Evolutionary conservation across 345 rosid genomes (phyloP).

Genomic region (Moringa oleifera): DNA sequence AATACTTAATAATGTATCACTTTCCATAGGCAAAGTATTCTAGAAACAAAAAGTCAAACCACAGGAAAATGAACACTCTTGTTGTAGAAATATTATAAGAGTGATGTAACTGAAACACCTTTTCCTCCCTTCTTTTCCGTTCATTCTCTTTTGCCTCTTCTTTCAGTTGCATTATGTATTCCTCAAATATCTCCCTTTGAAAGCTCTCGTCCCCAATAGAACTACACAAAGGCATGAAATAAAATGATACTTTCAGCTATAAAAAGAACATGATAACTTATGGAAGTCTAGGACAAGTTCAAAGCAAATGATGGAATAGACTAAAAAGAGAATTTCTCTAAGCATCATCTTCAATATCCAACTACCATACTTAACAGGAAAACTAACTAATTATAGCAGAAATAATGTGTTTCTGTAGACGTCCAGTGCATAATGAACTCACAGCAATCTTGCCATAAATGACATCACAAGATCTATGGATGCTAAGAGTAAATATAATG

Average conservation of each 20-base stretch:
- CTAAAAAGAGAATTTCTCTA: background rate
- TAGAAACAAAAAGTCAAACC: background rate
- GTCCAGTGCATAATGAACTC: too few relatives aligned
- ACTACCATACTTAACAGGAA: background rate
- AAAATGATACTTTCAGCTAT: slow-evolving; percentile 4
- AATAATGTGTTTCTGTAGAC: background rate
- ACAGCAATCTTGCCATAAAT: background rate
- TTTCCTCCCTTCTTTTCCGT: slow-evolving; percentile 57
- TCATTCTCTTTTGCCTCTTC: slow-evolving; percentile 61
- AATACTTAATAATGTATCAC: too few relatives aligned
- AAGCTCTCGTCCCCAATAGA: slow-evolving; percentile 64
- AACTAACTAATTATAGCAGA: background rate
- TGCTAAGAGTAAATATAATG: too few relatives aligned
- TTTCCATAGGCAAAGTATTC: background rate
- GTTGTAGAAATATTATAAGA: background rate
- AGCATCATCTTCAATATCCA: background rate
- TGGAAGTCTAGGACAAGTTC: slow-evolving; percentile 2
- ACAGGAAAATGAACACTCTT: background rate
- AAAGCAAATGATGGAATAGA: background rate
- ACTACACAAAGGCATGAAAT: slow-evolving; percentile 37
- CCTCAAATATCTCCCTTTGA: slow-evolving; percentile 62
- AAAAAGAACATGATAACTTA: slow-evolving; percentile 3
- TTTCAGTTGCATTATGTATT: slow-evolving; percentile 54
- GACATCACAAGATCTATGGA: too few relatives aligned
- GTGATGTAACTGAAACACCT: slow-evolving; percentile 38